Percentiles rank a stretch among this genome's conserved stretches.
Conservation (phyloP, 2,329 filamentous ascomycete species). For the Stagonosporopsis cucurbitacearum region DNA sequence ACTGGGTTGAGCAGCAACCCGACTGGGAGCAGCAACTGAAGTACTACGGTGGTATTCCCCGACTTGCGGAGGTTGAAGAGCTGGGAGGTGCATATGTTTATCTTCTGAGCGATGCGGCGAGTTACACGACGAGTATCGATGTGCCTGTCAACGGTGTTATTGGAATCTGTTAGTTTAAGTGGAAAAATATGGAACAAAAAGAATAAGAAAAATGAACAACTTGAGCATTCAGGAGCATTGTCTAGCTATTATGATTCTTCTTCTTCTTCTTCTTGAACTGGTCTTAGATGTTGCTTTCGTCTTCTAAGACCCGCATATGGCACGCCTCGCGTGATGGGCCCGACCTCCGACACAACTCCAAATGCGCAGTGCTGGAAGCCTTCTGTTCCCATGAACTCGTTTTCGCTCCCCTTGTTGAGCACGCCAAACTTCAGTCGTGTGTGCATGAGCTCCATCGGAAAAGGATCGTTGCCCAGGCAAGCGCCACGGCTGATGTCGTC, state of each 20-base stretch:
- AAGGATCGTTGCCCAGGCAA: slow-evolving; percentile 50
- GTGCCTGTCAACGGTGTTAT: slow-evolving; percentile 54
- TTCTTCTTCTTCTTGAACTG: not conserved
- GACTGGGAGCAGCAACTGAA: slow-evolving; percentile 65
- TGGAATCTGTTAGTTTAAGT: slow-evolving; percentile 31
- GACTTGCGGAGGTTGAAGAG: slow-evolving; percentile 61
- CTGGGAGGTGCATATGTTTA: slow-evolving; percentile 65
- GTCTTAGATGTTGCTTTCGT: not conserved
- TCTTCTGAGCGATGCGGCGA: slow-evolving; percentile 60
- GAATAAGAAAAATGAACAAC: too few relatives aligned
- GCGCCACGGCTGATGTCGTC: slow-evolving; percentile 50
- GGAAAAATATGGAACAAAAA: not conserved
- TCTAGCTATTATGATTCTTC: not conserved
- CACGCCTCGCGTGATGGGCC: slow-evolving; percentile 27
- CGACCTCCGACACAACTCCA: slow-evolving; percentile 38
- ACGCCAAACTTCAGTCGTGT: slow-evolving; percentile 49
- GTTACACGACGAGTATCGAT: slow-evolving; percentile 59
- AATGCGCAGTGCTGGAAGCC: slow-evolving; percentile 42
- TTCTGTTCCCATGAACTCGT: slow-evolving; percentile 30
- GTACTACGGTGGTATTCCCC: slow-evolving; percentile 65
- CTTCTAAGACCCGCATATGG: slow-evolving; percentile 34
- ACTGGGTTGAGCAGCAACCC: slow-evolving; percentile 57
- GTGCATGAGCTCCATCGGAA: slow-evolving; percentile 47
- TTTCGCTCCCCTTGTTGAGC: slow-evolving; percentile 36
- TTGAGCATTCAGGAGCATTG: not conserved